phyloP scores from a whole-genome alignment of 768 basidiomycete genomes.

The Hygrophorus pudorinus region DNA sequence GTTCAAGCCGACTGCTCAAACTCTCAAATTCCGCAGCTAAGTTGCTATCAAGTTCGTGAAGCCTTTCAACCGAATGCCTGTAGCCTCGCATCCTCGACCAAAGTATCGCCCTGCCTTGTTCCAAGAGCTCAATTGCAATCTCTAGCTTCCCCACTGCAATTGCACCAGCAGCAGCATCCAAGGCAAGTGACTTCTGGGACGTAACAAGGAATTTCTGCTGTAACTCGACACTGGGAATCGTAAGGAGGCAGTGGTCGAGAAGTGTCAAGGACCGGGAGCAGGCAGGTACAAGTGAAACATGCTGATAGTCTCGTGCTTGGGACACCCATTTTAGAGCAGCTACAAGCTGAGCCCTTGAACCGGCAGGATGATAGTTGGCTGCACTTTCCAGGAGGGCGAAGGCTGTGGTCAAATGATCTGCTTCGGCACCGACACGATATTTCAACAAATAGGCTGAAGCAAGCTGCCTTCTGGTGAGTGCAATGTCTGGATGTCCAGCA shows the following conservation, averaged over 20 bases:
- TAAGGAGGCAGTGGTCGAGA: constrained; percentile 2
- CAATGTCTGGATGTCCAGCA: neutral
- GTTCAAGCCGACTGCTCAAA: no score
- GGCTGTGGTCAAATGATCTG: neutral
- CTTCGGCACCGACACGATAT: neutral
- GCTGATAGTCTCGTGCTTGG: neutral
- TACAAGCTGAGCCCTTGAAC: neutral
- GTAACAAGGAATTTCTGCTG: no score
- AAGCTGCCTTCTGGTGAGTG: neutral
- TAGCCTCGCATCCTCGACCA: no score
- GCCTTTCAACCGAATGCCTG: no score
- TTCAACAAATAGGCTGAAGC: neutral
- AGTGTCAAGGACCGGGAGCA: neutral
- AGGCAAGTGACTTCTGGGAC: no score
- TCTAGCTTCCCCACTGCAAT: no score
- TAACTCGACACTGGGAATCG: no score
- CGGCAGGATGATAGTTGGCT: neutral
- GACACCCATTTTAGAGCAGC: constrained; percentile 2
- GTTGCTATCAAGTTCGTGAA: no score
- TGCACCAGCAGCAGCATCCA: no score
- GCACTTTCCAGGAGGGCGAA: neutral
- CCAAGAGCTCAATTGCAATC: no score
- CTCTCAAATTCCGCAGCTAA: no score
- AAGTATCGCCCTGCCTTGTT: no score
- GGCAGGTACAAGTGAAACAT: neutral